phyloP scores from a whole-genome alignment of 257 asterid genomes.

The Rubia yunnanensis region DNA sequence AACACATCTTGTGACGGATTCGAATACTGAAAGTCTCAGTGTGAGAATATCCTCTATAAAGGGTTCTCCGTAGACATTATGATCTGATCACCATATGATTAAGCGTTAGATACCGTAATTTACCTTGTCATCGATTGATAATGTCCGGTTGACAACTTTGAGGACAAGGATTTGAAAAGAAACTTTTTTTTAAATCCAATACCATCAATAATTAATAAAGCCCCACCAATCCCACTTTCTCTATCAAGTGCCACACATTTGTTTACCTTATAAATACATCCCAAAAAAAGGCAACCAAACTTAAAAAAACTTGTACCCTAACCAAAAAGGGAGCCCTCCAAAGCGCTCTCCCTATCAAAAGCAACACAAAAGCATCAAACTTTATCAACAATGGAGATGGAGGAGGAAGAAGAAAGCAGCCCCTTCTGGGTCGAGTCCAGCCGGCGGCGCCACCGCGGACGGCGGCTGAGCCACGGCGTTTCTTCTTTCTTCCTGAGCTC shows the following conservation, averaged over 20 bases:
- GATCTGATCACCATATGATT: too few species aligned
- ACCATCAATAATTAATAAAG: neutral
- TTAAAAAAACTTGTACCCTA: neutral
- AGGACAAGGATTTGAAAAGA: too few species aligned
- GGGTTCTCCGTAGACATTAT: too few species aligned
- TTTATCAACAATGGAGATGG: neutral
- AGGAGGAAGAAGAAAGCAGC: constrained; percentile 47
- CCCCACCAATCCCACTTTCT: neutral
- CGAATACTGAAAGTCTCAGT: too few species aligned
- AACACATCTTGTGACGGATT: too few species aligned
- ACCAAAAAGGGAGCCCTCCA: constrained; percentile 2
- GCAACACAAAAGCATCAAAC: constrained; percentile 4
- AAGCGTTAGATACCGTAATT: too few species aligned
- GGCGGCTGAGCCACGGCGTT: constrained; percentile 42
- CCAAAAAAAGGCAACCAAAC: neutral
- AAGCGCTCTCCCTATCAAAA: constrained; percentile 18
- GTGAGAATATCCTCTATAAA: too few species aligned
- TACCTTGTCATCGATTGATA: too few species aligned
- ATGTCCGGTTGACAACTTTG: too few species aligned
- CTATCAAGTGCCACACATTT: neutral
- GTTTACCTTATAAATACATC: neutral
- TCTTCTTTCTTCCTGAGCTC: constrained; percentile 57
- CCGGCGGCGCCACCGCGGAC: constrained; percentile 46
- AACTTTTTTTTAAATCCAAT: too few species aligned
- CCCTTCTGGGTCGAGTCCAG: constrained; percentile 74